Conservation (phyloP, 2,329 filamentous ascomycete species). For the Colletotrichum destructivum region DNA sequence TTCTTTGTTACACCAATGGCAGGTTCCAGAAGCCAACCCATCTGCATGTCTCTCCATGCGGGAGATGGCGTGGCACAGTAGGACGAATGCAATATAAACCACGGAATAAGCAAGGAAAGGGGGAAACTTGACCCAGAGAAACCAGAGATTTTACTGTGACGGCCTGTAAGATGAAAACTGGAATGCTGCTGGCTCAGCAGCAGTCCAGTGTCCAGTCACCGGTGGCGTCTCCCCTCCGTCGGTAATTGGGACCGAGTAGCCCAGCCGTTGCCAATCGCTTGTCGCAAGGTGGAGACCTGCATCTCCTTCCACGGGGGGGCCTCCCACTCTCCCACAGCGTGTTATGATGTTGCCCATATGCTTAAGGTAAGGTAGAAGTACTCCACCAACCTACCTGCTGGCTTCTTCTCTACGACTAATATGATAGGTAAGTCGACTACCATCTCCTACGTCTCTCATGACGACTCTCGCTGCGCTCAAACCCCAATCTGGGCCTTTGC, state of each 20-base stretch:
- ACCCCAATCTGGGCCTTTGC: not conserved
- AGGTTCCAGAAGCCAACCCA: slow-evolving; percentile 40
- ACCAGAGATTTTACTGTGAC: slow-evolving; percentile 26
- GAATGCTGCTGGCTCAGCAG: not conserved
- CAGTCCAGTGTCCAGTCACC: not conserved
- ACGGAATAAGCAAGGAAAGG: slow-evolving; percentile 28
- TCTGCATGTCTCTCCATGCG: slow-evolving; percentile 2
- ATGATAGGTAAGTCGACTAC: not conserved
- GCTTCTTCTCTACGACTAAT: not conserved
- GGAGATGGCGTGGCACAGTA: slow-evolving; percentile 17
- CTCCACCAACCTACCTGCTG: too few species aligned
- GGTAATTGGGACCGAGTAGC: slow-evolving; percentile 39
- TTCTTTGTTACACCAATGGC: slow-evolving; percentile 13
- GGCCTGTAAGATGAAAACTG: slow-evolving; percentile 32
- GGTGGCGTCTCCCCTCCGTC: slow-evolving; percentile 7
- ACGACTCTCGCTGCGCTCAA: slow-evolving; percentile 3
- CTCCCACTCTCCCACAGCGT: not conserved
- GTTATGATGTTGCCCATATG: too few species aligned
- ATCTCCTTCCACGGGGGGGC: not conserved
- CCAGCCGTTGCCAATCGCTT: slow-evolving; percentile 38
- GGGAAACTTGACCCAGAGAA: slow-evolving; percentile 22
- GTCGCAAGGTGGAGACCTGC: not conserved
- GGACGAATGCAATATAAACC: slow-evolving; percentile 19
- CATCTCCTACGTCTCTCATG: not conserved
- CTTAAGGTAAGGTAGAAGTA: too few species aligned